Evolutionary conservation across 2,329 filamentous ascomycete genomes (phyloP).

Genomic region (Aspergillus sojae): DNA sequence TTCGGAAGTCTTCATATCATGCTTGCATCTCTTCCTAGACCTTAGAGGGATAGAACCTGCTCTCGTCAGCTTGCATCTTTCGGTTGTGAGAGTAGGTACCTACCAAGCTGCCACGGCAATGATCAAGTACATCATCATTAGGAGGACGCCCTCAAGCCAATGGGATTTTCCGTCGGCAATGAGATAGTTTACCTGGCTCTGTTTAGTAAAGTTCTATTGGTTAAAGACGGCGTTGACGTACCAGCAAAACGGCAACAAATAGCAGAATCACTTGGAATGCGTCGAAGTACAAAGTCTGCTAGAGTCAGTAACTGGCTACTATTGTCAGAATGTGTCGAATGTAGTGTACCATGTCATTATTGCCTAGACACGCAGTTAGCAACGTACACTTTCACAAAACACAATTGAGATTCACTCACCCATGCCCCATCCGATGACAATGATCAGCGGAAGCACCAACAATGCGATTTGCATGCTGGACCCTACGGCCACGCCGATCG

Average conservation of each 20-base stretch:
- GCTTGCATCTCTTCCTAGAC: not conserved
- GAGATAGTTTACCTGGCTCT: constrained; percentile 60
- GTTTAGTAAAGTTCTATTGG: constrained; percentile 10
- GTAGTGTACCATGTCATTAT: constrained; percentile 57
- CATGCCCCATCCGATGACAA: constrained; percentile 64
- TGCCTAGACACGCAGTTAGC: constrained; percentile 33
- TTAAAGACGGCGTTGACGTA: constrained; percentile 19
- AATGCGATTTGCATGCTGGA: constrained; percentile 68
- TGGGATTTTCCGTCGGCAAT: constrained; percentile 63
- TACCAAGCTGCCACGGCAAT: constrained; percentile 64
- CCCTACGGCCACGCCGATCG: constrained; percentile 67
- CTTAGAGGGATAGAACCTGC: constrained; percentile 21
- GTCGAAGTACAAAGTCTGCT: constrained; percentile 73
- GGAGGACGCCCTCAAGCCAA: constrained; percentile 63
- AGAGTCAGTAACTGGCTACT: constrained; percentile 15
- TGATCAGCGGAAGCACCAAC: constrained; percentile 62
- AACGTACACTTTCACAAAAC: not conserved
- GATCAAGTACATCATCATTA: constrained; percentile 64
- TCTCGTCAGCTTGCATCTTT: not conserved
- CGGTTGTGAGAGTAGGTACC: constrained; percentile 11
- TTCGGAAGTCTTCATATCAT: not conserved
- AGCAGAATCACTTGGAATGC: constrained; percentile 77
- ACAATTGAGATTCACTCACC: constrained; percentile 32
- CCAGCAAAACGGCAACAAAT: constrained; percentile 57
- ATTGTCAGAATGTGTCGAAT: not conserved